Evolutionary conservation across 2,329 filamentous ascomycete genomes (phyloP).

Genomic region (Leptodontidium sp.): DNA sequence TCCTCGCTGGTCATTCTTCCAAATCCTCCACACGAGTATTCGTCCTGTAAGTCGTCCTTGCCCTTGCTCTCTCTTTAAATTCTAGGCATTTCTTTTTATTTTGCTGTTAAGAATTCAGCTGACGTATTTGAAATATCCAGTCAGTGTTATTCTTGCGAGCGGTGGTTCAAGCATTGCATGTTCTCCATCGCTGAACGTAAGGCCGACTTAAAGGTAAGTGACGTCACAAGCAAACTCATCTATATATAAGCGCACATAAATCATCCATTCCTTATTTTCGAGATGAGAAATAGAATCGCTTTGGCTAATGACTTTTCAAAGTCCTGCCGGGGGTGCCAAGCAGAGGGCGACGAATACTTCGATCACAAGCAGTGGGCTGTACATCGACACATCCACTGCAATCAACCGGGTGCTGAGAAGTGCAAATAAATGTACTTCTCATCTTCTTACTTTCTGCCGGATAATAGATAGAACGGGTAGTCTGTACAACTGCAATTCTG

Average conservation of each 20-base stretch:
- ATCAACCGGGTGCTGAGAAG: background rate
- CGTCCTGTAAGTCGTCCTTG: background rate
- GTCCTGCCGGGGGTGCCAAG: slow-evolving; percentile 5
- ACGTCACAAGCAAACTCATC: too few relatives aligned
- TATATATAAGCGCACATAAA: too few relatives aligned
- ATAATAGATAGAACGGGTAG: too few relatives aligned
- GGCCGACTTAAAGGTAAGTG: too few relatives aligned
- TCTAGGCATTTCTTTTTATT: too few relatives aligned
- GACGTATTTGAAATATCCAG: background rate
- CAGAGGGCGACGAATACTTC: background rate
- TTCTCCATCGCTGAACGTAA: background rate
- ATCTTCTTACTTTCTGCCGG: too few relatives aligned
- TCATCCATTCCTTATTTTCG: too few relatives aligned
- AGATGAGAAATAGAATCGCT: background rate
- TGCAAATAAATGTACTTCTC: too few relatives aligned
- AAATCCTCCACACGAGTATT: background rate
- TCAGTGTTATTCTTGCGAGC: background rate
- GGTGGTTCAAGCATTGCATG: slow-evolving; percentile 9
- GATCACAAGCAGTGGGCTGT: slow-evolving; percentile 3
- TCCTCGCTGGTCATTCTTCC: background rate
- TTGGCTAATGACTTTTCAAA: background rate
- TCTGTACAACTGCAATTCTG: too few relatives aligned
- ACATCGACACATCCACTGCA: slow-evolving; percentile 8
- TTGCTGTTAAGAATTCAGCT: background rate
- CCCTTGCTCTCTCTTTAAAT: background rate